phyloP scores from a whole-genome alignment of 2,329 filamentous ascomycete genomes.

The Pestalotiopsis sp. region DNA sequence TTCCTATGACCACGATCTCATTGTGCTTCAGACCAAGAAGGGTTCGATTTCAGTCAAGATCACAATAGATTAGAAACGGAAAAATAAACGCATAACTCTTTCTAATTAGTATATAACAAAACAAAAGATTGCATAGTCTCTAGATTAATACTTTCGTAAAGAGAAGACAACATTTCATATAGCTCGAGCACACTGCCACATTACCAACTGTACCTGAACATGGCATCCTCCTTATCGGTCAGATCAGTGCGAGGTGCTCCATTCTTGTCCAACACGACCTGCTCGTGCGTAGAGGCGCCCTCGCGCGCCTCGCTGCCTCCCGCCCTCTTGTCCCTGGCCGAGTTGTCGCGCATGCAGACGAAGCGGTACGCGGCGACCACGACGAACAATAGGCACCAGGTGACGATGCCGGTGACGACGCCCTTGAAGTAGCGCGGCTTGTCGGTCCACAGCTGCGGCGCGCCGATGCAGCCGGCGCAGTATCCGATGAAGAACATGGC shows the following conservation, averaged over 20 bases:
- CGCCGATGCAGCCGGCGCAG: conserved; percentile 46
- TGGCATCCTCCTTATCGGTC: conserved; percentile 37
- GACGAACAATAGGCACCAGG: conserved; percentile 42
- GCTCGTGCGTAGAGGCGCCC: conserved; percentile 13
- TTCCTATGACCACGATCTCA: conserved; percentile 29
- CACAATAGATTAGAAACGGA: background rate
- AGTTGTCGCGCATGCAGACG: conserved; percentile 38
- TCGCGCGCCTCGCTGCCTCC: background rate
- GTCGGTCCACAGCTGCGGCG: conserved; percentile 51
- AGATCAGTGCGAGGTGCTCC: conserved; percentile 31
- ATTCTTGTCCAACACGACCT: conserved; percentile 23
- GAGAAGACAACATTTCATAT: background rate
- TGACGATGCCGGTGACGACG: conserved; percentile 46
- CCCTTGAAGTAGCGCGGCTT: conserved; percentile 47
- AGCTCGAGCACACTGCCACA: background rate
- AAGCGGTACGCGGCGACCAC: conserved; percentile 35
- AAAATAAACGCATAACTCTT: background rate
- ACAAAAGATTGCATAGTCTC: background rate
- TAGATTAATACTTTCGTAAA: background rate
- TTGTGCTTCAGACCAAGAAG: conserved; percentile 20
- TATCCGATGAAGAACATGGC: conserved; percentile 54
- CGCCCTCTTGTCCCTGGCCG: conserved; percentile 20
- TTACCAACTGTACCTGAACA: conserved; percentile 35
- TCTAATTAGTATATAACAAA: background rate
- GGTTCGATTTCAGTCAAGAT: background rate